phyloP scores from a whole-genome alignment of 2,329 filamentous ascomycete genomes.

The Alternaria brassicicola region DNA sequence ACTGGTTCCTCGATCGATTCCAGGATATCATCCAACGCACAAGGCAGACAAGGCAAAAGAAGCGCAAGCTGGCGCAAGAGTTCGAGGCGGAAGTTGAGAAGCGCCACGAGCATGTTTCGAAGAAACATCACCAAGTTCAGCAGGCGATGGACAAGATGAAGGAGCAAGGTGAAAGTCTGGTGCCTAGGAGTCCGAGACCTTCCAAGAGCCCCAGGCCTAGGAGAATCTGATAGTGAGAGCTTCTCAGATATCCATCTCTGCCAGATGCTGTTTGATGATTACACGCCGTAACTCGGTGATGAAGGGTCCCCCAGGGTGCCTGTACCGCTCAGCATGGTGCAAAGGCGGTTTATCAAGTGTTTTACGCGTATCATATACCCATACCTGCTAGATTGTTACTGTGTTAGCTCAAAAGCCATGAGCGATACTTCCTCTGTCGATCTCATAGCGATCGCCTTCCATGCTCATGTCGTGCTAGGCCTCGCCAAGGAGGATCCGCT shows the following conservation, averaged over 20 bases:
- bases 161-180: constrained; percentile 59
- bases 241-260: too few relatives aligned
- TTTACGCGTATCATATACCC: constrained; percentile 11
- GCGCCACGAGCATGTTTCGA: constrained; percentile 59
- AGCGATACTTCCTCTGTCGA: not conserved
- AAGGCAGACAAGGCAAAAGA: constrained; percentile 59
- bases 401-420: not conserved
- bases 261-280: not conserved
- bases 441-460: not conserved
- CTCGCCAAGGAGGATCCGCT: not conserved
- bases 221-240: constrained; percentile 3
- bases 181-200: constrained; percentile 52
- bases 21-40: constrained; percentile 57
- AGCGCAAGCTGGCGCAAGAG: constrained; percentile 58
- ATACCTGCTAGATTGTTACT: constrained; percentile 2
- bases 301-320: not conserved
- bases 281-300: not conserved
- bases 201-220: constrained; percentile 27
- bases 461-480: not conserved
- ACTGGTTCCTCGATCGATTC: constrained; percentile 65
- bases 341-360: not conserved
- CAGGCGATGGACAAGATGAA: constrained; percentile 61
- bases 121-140: constrained; percentile 57
- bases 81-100: constrained; percentile 63
- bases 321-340: not conserved